These are phyloP conservation scores for Populus tomentosa DNA, from an alignment of 441 rosid species.

Conservation along the genomic window DNA sequence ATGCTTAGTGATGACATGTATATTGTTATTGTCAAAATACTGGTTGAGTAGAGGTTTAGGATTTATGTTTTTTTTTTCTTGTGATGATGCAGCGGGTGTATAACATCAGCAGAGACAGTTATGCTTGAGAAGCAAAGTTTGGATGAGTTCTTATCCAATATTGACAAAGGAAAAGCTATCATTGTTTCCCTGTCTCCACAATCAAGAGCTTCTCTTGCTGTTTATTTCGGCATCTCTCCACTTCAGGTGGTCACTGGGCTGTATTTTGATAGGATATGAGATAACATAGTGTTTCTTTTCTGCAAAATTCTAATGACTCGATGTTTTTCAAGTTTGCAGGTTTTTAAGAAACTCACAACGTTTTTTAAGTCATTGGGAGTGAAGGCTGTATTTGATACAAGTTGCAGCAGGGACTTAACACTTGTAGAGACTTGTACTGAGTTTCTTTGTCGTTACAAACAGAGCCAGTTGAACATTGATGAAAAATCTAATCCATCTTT, in stretches of 20 bases:
- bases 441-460: constrained; percentile 63
- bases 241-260: constrained; percentile 40
- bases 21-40: neutral
- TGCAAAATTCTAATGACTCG: neutral
- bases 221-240: constrained; percentile 62
- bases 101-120: constrained; percentile 94
- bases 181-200: constrained; percentile 80
- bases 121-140: constrained; percentile 98
- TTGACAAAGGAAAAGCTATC: constrained; percentile 54
- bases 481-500: constrained; percentile 34
- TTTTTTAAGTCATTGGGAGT: constrained; percentile 82
- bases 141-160: constrained; percentile 74
- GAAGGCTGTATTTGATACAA: constrained; percentile 80
- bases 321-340: constrained; percentile 32
- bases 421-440: constrained; percentile 86
- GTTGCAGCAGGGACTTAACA: constrained; percentile 71
- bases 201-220: constrained; percentile 87
- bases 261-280: neutral
- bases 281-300: neutral
- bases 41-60: neutral
- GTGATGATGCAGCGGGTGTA: constrained; percentile 65
- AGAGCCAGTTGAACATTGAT: constrained; percentile 35
- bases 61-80: constrained; percentile 12
- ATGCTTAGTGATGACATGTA: too few species aligned
- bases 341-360: constrained; percentile 72